phyloP scores from a whole-genome alignment of 2,329 filamentous ascomycete species.

The Aspergillus terreus region DNA sequence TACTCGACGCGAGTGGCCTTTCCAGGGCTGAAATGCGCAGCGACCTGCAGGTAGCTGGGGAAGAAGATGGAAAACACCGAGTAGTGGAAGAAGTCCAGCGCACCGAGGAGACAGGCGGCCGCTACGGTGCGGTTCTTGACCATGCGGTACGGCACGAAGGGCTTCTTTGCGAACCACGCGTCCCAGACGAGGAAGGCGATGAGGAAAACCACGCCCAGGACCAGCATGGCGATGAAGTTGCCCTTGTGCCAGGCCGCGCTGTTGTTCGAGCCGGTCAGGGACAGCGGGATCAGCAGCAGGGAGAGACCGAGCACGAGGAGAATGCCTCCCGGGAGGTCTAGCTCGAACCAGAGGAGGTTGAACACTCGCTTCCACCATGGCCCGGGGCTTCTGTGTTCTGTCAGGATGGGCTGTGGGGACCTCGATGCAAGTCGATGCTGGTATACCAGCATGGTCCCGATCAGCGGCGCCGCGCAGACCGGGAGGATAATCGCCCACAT shows the following conservation, averaged over 20 bases:
- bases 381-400: constrained; percentile 2
- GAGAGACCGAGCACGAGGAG: constrained; percentile 33
- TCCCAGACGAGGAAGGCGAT: constrained; percentile 36
- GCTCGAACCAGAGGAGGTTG: constrained; percentile 17
- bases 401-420: not conserved
- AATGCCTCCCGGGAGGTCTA: constrained; percentile 34
- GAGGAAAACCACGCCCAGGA: constrained; percentile 26
- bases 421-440: constrained; percentile 21
- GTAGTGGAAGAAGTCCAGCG: constrained; percentile 35
- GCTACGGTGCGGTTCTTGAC: constrained; percentile 37
- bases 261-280: constrained; percentile 36
- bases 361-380: constrained; percentile 18
- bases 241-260: constrained; percentile 21
- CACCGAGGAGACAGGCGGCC: constrained; percentile 35
- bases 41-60: constrained; percentile 40
- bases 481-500: constrained; percentile 42
- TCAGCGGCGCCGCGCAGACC: constrained; percentile 28
- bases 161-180: constrained; percentile 33
- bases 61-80: constrained; percentile 41
- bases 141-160: constrained; percentile 39
- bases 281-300: constrained; percentile 35
- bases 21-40: constrained; percentile 33
- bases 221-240: constrained; percentile 36
- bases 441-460: constrained; percentile 30
- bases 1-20: constrained; percentile 29